Base-by-base conservation (phyloP, 768 basidiomycete species). In the Trametes meyenii region DNA sequence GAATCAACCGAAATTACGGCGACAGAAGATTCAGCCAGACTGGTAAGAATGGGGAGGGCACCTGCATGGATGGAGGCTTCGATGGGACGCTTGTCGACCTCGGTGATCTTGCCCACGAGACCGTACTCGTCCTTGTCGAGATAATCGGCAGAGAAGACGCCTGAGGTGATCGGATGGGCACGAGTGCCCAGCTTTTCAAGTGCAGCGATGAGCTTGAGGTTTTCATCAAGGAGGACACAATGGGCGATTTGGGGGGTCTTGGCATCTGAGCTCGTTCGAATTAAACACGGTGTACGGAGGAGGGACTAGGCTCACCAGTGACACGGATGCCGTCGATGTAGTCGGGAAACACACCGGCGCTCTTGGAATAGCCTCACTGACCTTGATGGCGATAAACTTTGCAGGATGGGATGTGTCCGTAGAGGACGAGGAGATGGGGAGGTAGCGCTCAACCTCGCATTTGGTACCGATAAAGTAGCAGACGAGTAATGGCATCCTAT, bases 391-490 rank as follows among this genome's bases (percentile, higher is more conserved):
- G 40, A 94, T 94, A 70, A 97, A 97, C 74, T 94, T 96, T 62
- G 95, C 95, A 99, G 93, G 92, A 61, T 93, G 87, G 14, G 92
- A 87, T 2, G 90, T 86, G 69, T 95, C 88, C 7, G 93, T 92
- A 21, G 94, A 88, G n/a, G 92, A 89, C 11, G 94, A 94, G 73
- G 98, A 99, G 71, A 99, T 99, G 50, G 96, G 90, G 33, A 99
- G 88, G 79, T 99, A 96, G 63, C 97, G 90, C 72, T 98, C 96
- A 67, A 99, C 97, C 75, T 99, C 97, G 66, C 94, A 90, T 72
- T 97, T 95, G 33, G 93, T 92, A 53, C 96, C 97, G 65, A 99
- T 89, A 21, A 96, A 98, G 78, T 98, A 98, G 39, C 98, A 99
- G 81, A 48, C 97, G 90, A 53, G 94, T 95, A 69, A 99, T 98